Evolutionary conservation across 2,329 filamentous ascomycete genomes (phyloP), one percentile per base, ranked within the genome.

Genomic region (Scleromitrula shiraiana): DNA sequence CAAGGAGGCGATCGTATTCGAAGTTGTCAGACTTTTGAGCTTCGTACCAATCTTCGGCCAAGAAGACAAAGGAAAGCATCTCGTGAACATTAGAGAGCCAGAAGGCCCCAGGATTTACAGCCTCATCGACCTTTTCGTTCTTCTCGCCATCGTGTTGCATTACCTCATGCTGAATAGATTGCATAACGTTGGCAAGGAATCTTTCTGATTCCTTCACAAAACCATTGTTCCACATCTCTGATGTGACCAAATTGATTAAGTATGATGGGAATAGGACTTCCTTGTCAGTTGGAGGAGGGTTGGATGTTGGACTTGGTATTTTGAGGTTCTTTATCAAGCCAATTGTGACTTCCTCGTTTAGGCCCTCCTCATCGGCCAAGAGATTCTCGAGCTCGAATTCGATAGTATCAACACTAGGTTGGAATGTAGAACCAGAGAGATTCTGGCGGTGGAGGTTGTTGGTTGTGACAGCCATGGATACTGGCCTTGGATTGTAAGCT

Each of bases 181-280:
- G 93, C 93, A 98, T 98, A 56, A 98, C 93, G 62, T 97, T 98
- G 63, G 93, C 93, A 54, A 98, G 76, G 78, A 98, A 98, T 47
- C 91, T 86, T 70, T 98, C 93, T 4, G 93, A 97, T 70, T 98
- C 93, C 74, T 98, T 98, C 60, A 98, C 93, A 64, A 96, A 98
- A 39, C 93, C 93, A 62, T 98, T 98, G 74, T 98, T 98, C 93
- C 93, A 98, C 93, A 98, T 98, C 72, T 98, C 93, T 14, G 90
- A 97, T 10, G 93, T 98, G 55, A 98, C 93, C 52, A 98, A 77
- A 68, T 98, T 98, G 74, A 98, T 98, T 60, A 98, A 82, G 67
- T 97, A 98, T 8, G 93, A 91, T 27, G 93, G 93, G 83, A 98
- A 98, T 44, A 98, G 76, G 19, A 98, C 91, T 67, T 98, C 93